Conservation (phyloP, 441 rosid species). For the Syzygium malaccense region DNA sequence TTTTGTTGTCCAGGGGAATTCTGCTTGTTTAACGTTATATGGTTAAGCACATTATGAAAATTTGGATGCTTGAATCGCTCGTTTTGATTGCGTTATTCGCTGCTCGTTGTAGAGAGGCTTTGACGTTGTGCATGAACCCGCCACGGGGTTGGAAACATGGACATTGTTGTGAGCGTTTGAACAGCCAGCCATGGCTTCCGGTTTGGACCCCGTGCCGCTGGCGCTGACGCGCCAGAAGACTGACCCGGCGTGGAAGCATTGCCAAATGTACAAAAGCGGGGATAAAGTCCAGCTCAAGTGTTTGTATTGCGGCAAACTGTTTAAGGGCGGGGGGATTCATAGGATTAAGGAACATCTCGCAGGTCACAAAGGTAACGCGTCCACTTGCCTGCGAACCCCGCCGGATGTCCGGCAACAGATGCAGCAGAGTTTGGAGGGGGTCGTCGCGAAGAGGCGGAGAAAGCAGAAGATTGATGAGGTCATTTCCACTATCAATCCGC, state of each 20-base stretch:
- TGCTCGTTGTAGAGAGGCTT: background rate
- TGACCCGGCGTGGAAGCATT: conserved; percentile 88
- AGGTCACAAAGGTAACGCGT: conserved; percentile 76
- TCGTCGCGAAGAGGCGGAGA: conserved; percentile 50
- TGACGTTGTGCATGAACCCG: background rate
- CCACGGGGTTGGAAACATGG: background rate
- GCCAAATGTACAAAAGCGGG: conserved; percentile 53
- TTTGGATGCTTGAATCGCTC: background rate
- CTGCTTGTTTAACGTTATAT: background rate
- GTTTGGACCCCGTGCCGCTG: conserved; percentile 48
- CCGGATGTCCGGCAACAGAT: conserved; percentile 48
- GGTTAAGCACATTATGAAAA: background rate
- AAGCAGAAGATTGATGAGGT: conserved; percentile 35
- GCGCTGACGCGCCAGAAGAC: conserved; percentile 64
- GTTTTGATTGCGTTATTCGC: background rate
- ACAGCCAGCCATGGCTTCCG: conserved; percentile 26
- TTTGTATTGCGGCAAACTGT: conserved; percentile 61
- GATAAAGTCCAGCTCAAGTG: conserved; percentile 70
- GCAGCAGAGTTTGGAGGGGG: conserved; percentile 63
- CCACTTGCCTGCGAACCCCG: conserved; percentile 65
- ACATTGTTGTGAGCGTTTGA: background rate
- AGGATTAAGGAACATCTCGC: conserved; percentile 97
- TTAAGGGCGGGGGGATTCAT: conserved; percentile 95
- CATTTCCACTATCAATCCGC: conserved; percentile 21
- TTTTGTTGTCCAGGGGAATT: background rate